A percentile compares a stretch with the other conserved stretches of the same genome.
Evolutionary conservation across 139 green algal species (phyloP).

Genomic region (Astrephomene gubernaculifera): DNA sequence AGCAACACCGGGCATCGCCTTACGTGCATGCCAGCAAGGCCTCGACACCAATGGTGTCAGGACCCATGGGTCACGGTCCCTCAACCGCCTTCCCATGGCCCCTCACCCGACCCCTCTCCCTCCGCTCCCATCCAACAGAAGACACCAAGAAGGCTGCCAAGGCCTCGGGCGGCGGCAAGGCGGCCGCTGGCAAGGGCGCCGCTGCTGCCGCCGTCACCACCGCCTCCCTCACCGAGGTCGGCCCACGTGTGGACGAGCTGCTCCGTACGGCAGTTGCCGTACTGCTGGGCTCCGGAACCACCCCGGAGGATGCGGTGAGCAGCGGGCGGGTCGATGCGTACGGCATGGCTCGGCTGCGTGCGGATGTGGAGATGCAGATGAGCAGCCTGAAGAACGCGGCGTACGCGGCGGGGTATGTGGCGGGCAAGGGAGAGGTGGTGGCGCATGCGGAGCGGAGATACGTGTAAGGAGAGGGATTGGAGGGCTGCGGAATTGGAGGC

Average conservation of each 20-base stretch:
- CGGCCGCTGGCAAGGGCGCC: neutral
- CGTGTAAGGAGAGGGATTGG: slow-evolving; percentile 18
- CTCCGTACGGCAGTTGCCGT: slow-evolving; percentile 27
- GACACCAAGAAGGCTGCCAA: slow-evolving; percentile 20
- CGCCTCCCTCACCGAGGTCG: slow-evolving; percentile 46
- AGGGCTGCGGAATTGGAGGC: neutral
- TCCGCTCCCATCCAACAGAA: neutral
- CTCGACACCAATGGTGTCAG: too few species aligned
- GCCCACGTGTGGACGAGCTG: slow-evolving; percentile 41
- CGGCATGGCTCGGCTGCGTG: slow-evolving; percentile 56
- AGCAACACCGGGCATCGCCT: too few species aligned
- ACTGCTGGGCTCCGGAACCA: slow-evolving; percentile 10
- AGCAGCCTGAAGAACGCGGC: slow-evolving; percentile 76
- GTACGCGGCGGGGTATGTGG: slow-evolving; percentile 70
- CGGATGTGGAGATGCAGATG: slow-evolving; percentile 75
- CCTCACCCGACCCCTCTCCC: neutral
- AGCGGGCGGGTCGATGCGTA: slow-evolving; percentile 48
- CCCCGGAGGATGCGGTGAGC: neutral
- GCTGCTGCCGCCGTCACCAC: neutral
- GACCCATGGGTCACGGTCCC: neutral
- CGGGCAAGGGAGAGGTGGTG: slow-evolving; percentile 70
- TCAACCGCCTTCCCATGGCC: neutral
- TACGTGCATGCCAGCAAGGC: too few species aligned
- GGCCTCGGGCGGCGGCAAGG: slow-evolving; percentile 30
- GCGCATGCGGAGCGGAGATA: slow-evolving; percentile 52